Base-by-base conservation (phyloP, 2,329 filamentous ascomycete genomes). In the Fusarium sambucinum region DNA sequence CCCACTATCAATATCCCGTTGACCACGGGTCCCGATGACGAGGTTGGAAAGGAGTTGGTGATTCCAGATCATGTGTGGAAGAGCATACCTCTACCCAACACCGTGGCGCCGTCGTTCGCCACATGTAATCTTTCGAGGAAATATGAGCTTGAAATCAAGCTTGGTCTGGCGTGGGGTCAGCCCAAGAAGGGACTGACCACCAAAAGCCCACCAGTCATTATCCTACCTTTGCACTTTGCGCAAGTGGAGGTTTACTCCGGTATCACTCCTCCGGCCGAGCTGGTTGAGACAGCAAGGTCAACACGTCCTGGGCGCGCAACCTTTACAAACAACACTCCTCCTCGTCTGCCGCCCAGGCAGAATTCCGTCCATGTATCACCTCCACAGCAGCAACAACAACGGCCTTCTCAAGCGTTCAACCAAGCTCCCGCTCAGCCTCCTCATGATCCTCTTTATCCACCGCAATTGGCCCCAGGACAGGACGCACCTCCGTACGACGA, bases 101-200 rank as follows among this genome's bases (percentile, higher is more conserved):
- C 92, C 0, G 89, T 99, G 13, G 90, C 93, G 12, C 96, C 96
- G 0, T 90, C 89, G 0, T 99, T 99, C 76, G 84, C 89, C 48
- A 93, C 94, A 2, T 99, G 96, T 80, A 98, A 98, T 77, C 86
- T 98, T 48, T 86, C 87, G 52, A 88, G 95, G 29, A 85, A 82
- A 52, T 98, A 99, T 77, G 91, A 94, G 76, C 80, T 99, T 37
- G 93, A 97, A 78, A 82, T 97, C 40, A 89, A 89, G 61, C 82
- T 97, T 10, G 93, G 93, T 3, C 78, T 97, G 37, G 89, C 88
- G 58, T 94, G 93, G 84, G 92, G 91, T 9, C 85, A 86, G 30
- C 83, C 86, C 82, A 76, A 77, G 30, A 72, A 73, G 27, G 74
- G 76, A 6, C 59, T 73, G 33, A 57, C 70, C 54, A 56, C 55